These are phyloP conservation scores for Naematelia encephala DNA, from an alignment of 768 basidiomycete species.

Conservation along the genomic window DNA sequence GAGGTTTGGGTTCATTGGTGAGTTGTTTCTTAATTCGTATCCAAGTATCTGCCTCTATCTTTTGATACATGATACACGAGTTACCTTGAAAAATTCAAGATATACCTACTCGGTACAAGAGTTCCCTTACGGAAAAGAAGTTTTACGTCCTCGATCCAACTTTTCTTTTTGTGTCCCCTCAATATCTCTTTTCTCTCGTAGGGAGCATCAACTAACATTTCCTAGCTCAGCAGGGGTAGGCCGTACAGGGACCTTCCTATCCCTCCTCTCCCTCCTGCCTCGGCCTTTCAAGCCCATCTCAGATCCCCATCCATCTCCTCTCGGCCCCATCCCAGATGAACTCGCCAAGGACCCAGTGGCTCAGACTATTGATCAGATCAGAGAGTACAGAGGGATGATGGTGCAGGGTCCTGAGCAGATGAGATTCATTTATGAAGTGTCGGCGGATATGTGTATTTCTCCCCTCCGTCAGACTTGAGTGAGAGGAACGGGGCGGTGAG, in stretches of 20 bases:
- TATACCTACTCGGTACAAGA: no score
- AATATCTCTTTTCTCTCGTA: background rate
- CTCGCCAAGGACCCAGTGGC: conserved; percentile 36
- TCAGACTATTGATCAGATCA: conserved; percentile 36
- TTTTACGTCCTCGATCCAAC: background rate
- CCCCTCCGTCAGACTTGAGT: background rate
- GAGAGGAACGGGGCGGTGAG: background rate
- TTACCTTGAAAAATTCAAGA: no score
- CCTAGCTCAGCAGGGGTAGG: conserved; percentile 50
- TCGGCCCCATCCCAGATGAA: conserved; percentile 34
- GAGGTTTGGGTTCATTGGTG: conserved; percentile 51
- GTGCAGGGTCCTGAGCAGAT: conserved; percentile 43
- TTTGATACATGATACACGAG: no score
- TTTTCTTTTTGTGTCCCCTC: conserved; percentile 1
- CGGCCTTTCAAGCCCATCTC: conserved; percentile 5
- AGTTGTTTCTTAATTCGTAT: background rate
- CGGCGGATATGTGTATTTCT: background rate
- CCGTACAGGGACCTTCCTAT: conserved; percentile 50
- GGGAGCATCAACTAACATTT: conserved; percentile 6
- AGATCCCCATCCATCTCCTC: conserved; percentile 15
- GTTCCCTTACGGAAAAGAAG: no score
- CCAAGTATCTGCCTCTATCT: no score
- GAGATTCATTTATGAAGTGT: conserved; percentile 36
- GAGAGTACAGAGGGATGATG: conserved; percentile 44
- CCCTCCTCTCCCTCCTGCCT: conserved; percentile 43